Conservation (phyloP, 2,329 filamentous ascomycete species). For the Fusarium paranaense region DNA sequence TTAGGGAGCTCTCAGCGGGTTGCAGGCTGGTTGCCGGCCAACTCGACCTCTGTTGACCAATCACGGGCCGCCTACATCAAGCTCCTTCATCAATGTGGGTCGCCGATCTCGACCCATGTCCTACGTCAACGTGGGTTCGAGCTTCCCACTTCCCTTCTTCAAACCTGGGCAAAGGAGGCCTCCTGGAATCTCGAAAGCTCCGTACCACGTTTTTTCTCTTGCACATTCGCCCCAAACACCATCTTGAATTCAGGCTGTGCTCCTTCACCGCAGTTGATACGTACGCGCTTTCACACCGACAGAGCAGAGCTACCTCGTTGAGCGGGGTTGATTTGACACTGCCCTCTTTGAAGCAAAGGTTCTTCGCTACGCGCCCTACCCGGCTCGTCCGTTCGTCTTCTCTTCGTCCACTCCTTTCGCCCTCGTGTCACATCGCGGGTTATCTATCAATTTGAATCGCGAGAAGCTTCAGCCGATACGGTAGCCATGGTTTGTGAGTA, state of each 20-base stretch:
- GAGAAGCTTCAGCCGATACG: background rate
- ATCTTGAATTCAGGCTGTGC: background rate
- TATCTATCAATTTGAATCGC: conserved; percentile 3
- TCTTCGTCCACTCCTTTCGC: background rate
- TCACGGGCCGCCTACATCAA: background rate
- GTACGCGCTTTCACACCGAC: background rate
- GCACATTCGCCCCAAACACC: background rate
- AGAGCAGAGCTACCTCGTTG: background rate
- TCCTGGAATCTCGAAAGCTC: conserved; percentile 15
- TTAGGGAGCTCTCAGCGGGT: conserved; percentile 8
- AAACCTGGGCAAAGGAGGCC: conserved; percentile 23
- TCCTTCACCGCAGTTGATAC: background rate
- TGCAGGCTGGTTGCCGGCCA: conserved; percentile 4
- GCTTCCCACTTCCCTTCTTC: background rate
- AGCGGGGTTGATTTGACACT: conserved; percentile 6
- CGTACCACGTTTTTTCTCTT: background rate
- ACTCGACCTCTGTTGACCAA: background rate
- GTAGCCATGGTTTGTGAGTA: conserved; percentile 36
- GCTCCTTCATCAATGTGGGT: background rate
- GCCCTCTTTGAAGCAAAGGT: background rate
- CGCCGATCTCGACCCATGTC: conserved; percentile 30
- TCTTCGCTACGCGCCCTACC: background rate
- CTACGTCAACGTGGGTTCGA: conserved; percentile 31
- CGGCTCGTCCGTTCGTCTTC: background rate
- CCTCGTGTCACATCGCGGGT: conserved; percentile 1